Evolutionary conservation across 2,329 filamentous ascomycete genomes (phyloP).

Genomic region (Xenoacremonium recifei): DNA sequence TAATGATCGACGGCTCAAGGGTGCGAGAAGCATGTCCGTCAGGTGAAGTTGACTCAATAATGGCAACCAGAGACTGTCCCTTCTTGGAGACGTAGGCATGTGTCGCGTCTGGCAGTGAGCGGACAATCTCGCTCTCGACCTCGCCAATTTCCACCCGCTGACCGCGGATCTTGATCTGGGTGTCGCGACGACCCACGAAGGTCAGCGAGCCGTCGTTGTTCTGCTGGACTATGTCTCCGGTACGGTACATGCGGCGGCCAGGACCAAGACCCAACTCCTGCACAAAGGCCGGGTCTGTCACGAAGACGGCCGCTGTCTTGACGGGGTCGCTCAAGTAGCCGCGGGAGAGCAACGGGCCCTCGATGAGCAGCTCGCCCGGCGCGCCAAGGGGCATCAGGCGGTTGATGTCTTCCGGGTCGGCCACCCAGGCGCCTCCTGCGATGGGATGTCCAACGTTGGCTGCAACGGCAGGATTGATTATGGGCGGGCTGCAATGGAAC

Average conservation of each 20-base stretch:
- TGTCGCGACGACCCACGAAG: constrained; percentile 2
- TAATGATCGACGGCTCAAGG: neutral
- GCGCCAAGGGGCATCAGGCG: constrained; percentile 2
- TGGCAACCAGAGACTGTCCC: neutral
- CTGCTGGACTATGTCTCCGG: constrained; percentile 7
- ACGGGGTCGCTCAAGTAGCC: constrained; percentile 43
- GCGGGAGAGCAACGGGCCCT: constrained; percentile 44
- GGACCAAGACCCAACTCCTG: neutral
- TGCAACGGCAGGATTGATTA: neutral
- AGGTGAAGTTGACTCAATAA: neutral
- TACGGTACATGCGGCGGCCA: constrained; percentile 1
- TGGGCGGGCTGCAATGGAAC: neutral
- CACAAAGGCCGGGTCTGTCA: constrained; percentile 7
- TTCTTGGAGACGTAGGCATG: neutral
- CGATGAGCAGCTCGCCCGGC: constrained; percentile 27
- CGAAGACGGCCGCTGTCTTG: constrained; percentile 6
- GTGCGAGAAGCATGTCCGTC: neutral
- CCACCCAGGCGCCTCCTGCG: constrained; percentile 3
- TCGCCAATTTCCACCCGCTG: constrained; percentile 2
- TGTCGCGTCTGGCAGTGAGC: neutral
- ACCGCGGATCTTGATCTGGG: constrained; percentile 2
- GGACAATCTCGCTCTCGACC: neutral
- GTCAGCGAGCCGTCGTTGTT: constrained; percentile 2
- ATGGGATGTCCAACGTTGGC: neutral
- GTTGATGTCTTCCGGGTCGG: constrained; percentile 1